A percentile compares a stretch with the other conserved stretches of the same genome.
These are phyloP conservation scores for Penicillium ochrochloron DNA, from an alignment of 495 filamentous ascomycete genomes.

Conservation along the genomic window DNA sequence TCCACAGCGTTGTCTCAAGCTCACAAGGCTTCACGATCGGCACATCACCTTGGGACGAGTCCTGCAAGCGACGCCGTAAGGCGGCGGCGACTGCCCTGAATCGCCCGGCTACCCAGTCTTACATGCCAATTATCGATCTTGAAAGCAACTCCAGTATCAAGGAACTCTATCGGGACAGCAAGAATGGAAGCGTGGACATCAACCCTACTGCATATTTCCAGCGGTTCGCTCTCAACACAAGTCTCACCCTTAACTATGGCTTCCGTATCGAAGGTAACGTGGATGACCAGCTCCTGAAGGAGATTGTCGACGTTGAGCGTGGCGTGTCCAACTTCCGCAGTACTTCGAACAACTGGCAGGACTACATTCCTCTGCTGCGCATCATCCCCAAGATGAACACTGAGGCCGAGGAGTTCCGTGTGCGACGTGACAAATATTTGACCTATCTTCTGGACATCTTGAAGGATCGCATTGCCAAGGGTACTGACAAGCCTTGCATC, in stretches of 20 bases:
- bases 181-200: constrained; percentile 61
- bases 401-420: constrained; percentile 58
- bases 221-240: constrained; percentile 69
- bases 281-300: constrained; percentile 60
- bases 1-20: constrained; percentile 71
- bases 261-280: constrained; percentile 63
- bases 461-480: constrained; percentile 61
- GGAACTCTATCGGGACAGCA: constrained; percentile 62
- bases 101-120: constrained; percentile 65
- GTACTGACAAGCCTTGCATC: constrained; percentile 72
- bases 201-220: constrained; percentile 70
- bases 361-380: constrained; percentile 68
- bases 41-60: constrained; percentile 75
- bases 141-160: constrained; percentile 67
- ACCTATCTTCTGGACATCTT: constrained; percentile 62
- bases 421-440: constrained; percentile 60
- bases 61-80: constrained; percentile 71
- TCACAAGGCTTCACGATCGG: constrained; percentile 76
- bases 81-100: constrained; percentile 73
- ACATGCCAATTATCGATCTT: constrained; percentile 75
- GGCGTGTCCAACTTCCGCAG: constrained; percentile 66
- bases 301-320: constrained; percentile 67
- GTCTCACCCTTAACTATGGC: constrained; percentile 69
- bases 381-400: constrained; percentile 58
- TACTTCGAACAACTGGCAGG: constrained; percentile 73